Percentiles rank a stretch among this genome's conserved stretches.
Conservation (phyloP, 2,329 filamentous ascomycete genomes). For the Talaromyces sp. region DNA sequence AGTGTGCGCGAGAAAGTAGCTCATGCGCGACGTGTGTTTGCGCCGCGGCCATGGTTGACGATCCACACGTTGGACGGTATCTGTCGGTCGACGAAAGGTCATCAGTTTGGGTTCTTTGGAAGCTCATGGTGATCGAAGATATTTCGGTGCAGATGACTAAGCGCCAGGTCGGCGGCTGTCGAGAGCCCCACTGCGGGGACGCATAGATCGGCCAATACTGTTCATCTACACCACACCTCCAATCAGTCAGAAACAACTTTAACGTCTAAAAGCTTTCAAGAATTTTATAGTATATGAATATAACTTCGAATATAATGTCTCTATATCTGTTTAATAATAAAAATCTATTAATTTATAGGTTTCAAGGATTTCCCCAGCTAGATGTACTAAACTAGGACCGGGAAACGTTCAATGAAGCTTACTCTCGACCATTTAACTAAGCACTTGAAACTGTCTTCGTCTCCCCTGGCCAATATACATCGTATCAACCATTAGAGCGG, state of each 20-base stretch:
- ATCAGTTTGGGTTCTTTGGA: neutral
- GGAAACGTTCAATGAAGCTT: constrained; percentile 15
- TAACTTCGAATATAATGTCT: too few relatives aligned
- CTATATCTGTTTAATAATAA: too few relatives aligned
- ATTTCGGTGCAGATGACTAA: neutral
- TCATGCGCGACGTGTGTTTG: constrained; percentile 49
- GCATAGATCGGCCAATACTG: neutral
- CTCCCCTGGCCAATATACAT: constrained; percentile 43
- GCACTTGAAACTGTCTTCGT: constrained; percentile 36
- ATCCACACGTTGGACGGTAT: too few relatives aligned
- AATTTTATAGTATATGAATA: too few relatives aligned
- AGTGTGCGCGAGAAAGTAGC: constrained; percentile 74
- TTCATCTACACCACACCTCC: neutral
- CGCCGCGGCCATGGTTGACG: constrained; percentile 7
- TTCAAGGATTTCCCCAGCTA: neutral
- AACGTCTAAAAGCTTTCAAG: too few relatives aligned
- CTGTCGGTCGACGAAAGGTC: too few relatives aligned
- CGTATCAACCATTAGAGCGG: constrained; percentile 38
- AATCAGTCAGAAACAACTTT: too few relatives aligned
- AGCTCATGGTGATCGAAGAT: neutral
- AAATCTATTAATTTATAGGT: neutral
- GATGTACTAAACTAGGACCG: too few relatives aligned
- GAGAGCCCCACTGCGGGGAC: neutral
- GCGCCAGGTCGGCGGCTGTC: neutral
- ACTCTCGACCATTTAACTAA: constrained; percentile 42